A percentile compares a stretch with the other conserved stretches of the same genome.
These are phyloP conservation scores for Cryptococcus deneoformans DNA, from an alignment of 1,284 basidiomycete genomes.

Conservation along the genomic window DNA sequence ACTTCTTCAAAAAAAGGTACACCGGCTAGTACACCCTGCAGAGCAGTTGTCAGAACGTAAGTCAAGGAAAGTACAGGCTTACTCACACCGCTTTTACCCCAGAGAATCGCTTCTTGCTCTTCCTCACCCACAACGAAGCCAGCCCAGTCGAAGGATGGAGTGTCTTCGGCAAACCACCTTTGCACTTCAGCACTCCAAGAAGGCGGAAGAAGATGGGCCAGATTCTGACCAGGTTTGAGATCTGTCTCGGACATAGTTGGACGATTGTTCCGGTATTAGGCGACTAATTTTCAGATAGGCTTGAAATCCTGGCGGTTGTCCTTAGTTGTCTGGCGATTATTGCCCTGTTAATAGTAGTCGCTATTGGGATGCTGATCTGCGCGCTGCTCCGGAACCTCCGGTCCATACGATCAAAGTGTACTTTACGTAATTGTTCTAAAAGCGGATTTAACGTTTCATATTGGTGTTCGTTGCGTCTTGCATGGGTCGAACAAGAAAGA, in stretches of 20 bases:
- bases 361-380: too few species aligned
- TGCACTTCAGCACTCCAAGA: conserved; percentile 82
- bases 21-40: conserved; percentile 80
- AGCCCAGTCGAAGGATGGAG: conserved; percentile 94
- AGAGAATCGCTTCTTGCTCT: conserved; percentile 77
- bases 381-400: too few species aligned
- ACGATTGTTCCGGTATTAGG: too few species aligned
- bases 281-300: too few species aligned
- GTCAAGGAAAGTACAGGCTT: not conserved
- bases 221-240: conserved; percentile 36
- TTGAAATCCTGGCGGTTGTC: too few species aligned
- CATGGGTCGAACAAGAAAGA: too few species aligned
- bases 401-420: too few species aligned
- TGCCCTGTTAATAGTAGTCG: too few species aligned
- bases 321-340: too few species aligned
- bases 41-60: not conserved
- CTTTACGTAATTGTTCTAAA: too few species aligned
- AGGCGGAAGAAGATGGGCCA: conserved; percentile 73
- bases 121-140: conserved; percentile 96
- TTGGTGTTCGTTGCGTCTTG: too few species aligned
- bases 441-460: too few species aligned
- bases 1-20: conserved; percentile 78
- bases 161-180: conserved; percentile 89
- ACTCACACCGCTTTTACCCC: conserved; percentile 62
- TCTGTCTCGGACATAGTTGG: conserved; percentile 18